phyloP scores from a whole-genome alignment of 2,329 filamentous ascomycete genomes.

The Paramyrothecium roridum region DNA sequence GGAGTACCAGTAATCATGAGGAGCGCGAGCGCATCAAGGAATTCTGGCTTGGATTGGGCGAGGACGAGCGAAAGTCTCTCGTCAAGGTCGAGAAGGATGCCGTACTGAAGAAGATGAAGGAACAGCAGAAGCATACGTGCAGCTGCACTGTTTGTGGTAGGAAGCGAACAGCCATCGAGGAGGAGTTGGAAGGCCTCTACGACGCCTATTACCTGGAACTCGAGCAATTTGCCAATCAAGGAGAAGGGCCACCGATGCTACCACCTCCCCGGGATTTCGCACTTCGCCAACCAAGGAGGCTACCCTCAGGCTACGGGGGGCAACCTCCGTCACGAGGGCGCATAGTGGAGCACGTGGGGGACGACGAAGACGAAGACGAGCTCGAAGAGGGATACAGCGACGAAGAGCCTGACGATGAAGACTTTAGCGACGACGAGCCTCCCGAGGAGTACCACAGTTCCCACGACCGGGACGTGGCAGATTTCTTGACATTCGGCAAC shows the following conservation, averaged over 20 bases:
- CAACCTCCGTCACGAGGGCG: constrained; percentile 73
- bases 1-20: constrained; percentile 92
- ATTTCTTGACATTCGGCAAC: constrained; percentile 97
- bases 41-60: constrained; percentile 92
- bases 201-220: constrained; percentile 98
- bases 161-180: constrained; percentile 95
- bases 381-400: constrained; percentile 49
- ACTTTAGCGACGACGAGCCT: constrained; percentile 63
- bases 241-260: constrained; percentile 57
- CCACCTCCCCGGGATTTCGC: constrained; percentile 57
- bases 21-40: constrained; percentile 97
- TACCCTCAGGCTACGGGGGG: constrained; percentile 55
- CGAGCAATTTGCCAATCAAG: constrained; percentile 92
- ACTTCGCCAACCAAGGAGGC: constrained; percentile 55
- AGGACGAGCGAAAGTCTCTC: constrained; percentile 90
- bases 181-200: constrained; percentile 95
- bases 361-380: constrained; percentile 54
- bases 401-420: constrained; percentile 55
- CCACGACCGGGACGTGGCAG: constrained; percentile 65
- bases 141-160: constrained; percentile 96
- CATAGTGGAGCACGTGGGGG: constrained; percentile 64
- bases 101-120: constrained; percentile 98
- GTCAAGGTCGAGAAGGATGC: constrained; percentile 99
- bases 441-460: constrained; percentile 66
- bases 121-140: constrained; percentile 98